phyloP scores from a whole-genome alignment of 208 protist genomes.

The Crithidia mellificae region DNA sequence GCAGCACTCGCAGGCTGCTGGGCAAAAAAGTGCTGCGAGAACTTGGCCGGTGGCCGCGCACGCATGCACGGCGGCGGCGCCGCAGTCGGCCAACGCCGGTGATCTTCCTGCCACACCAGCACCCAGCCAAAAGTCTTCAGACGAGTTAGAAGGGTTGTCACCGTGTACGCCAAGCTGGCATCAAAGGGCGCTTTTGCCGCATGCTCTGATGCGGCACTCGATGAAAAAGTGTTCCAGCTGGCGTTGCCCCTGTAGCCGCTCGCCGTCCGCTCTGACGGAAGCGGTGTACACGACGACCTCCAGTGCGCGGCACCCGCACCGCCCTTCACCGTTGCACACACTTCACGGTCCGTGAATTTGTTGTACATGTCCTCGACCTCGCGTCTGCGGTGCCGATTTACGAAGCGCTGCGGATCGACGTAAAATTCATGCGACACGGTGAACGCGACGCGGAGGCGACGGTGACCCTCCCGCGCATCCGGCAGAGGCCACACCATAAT shows the following conservation, averaged over 20 bases:
- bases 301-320: too few species aligned
- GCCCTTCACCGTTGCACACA: too few species aligned
- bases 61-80: slow-evolving; percentile 22
- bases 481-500: slow-evolving; percentile 25
- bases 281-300: too few species aligned
- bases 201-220: too few species aligned
- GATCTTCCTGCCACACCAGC: slow-evolving; percentile 48
- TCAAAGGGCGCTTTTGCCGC: too few species aligned
- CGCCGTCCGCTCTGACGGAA: too few species aligned
- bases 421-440: slow-evolving; percentile 25
- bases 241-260: too few species aligned
- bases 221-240: too few species aligned
- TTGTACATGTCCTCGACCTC: background rate
- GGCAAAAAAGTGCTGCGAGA: background rate
- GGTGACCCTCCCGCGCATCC: slow-evolving; percentile 13
- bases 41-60: background rate
- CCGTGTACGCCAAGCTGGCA: background rate
- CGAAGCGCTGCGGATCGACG: background rate
- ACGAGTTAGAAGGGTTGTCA: slow-evolving; percentile 4
- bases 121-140: slow-evolving; percentile 34
- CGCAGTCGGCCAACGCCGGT: slow-evolving; percentile 36
- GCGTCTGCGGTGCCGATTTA: background rate
- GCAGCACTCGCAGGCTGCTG: background rate
- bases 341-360: too few species aligned
- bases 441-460: slow-evolving; percentile 21